A percentile compares a stretch with the other conserved stretches of the same genome.
Evolutionary conservation across 805 yeast species (phyloP).

Genomic region (Starmerella stigmatis): DNA sequence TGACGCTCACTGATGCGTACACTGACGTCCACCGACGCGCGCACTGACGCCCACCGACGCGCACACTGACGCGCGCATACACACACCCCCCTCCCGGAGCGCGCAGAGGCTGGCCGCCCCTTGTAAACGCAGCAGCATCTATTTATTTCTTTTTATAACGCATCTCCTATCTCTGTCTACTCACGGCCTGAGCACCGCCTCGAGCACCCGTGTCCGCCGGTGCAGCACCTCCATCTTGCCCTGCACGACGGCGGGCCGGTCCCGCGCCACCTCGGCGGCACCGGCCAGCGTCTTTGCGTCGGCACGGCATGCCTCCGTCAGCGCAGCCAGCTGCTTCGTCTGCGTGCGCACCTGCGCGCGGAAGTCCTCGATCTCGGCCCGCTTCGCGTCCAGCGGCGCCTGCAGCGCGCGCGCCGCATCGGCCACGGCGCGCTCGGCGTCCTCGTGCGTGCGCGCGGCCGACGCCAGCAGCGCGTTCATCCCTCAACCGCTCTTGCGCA

Average conservation of each 20-base stretch:
- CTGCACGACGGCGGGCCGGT: slow-evolving; percentile 13
- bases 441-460: slow-evolving; percentile 13
- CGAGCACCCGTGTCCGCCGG: slow-evolving; percentile 61
- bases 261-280: neutral
- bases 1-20: no score
- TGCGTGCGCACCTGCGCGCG: slow-evolving; percentile 16
- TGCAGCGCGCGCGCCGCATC: slow-evolving; percentile 16
- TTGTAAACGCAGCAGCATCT: no score
- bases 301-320: slow-evolving; percentile 7
- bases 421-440: slow-evolving; percentile 9
- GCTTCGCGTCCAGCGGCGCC: slow-evolving; percentile 24
- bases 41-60: no score
- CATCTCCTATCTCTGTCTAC: no score
- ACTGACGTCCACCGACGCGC: no score
- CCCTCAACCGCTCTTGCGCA: no score
- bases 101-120: no score
- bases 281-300: slow-evolving; percentile 4
- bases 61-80: no score
- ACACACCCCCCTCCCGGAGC: no score
- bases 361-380: slow-evolving; percentile 23
- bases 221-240: slow-evolving; percentile 54
- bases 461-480: slow-evolving; percentile 14
- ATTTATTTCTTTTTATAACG: no score
- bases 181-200: neutral
- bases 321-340: slow-evolving; percentile 11